Evolutionary conservation across 805 yeast species (phyloP).

Genomic region (Candida piceae): DNA sequence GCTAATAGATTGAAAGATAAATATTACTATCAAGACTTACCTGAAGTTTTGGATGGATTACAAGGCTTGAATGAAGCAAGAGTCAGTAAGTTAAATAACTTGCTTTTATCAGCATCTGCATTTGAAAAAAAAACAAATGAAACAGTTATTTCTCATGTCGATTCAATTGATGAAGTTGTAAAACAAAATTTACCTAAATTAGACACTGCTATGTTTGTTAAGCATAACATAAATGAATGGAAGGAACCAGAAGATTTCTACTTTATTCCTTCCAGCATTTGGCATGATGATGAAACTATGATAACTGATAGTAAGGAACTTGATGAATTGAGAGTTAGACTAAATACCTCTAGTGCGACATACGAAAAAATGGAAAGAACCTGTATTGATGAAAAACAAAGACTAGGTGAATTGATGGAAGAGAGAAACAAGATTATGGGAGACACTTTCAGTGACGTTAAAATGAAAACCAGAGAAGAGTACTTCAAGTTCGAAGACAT

Average conservation of each 20-base stretch:
- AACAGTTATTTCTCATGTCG: slow-evolving; percentile 40
- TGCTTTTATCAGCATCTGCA: slow-evolving; percentile 56
- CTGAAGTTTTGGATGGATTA: slow-evolving; percentile 78
- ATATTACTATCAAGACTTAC: slow-evolving; percentile 86
- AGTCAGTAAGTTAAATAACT: slow-evolving; percentile 62
- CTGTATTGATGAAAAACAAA: slow-evolving; percentile 46
- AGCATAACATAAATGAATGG: slow-evolving; percentile 78
- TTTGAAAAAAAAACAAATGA: slow-evolving; percentile 50
- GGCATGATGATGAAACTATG: slow-evolving; percentile 93
- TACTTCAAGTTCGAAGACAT: slow-evolving; percentile 43
- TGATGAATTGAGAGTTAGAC: slow-evolving; percentile 46
- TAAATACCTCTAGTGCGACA: slow-evolving; percentile 37
- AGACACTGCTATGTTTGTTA: slow-evolving; percentile 87
- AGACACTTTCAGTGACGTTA: slow-evolving; percentile 31
- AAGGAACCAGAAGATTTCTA: slow-evolving; percentile 80
- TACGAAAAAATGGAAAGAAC: slow-evolving; percentile 37
- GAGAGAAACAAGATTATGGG: slow-evolving; percentile 31
- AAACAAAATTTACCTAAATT: slow-evolving; percentile 65
- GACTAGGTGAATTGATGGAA: slow-evolving; percentile 37
- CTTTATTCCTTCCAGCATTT: slow-evolving; percentile 83
- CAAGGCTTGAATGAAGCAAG: slow-evolving; percentile 83
- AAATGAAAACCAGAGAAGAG: slow-evolving; percentile 35
- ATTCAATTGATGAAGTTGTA: slow-evolving; percentile 49
- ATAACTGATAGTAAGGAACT: slow-evolving; percentile 54
- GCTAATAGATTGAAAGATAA: slow-evolving; percentile 92